These are phyloP conservation scores for Seminavis robusta DNA, from an alignment of 108 stramenopile species.

Conservation along the genomic window DNA sequence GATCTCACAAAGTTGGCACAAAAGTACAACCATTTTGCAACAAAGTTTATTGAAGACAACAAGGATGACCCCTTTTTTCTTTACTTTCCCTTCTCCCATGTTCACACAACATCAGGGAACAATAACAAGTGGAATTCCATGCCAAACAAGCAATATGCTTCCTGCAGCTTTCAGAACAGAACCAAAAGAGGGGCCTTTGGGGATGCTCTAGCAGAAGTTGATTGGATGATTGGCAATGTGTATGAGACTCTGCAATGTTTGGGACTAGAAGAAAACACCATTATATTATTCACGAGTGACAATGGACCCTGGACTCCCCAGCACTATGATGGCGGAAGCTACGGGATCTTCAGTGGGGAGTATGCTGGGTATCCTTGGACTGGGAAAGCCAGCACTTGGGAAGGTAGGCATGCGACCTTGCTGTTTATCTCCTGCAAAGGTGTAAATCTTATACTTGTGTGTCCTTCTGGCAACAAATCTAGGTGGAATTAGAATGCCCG, in stretches of 20 bases:
- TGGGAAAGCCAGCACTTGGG: conserved; percentile 47
- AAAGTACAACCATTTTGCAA: conserved; percentile 36
- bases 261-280: conserved; percentile 30
- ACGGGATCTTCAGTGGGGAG: conserved; percentile 33
- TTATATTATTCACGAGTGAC: conserved; percentile 42
- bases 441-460: too few relatives aligned
- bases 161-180: conserved; percentile 12
- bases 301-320: conserved; percentile 40
- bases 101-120: conserved; percentile 36
- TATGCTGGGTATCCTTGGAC: conserved; percentile 35
- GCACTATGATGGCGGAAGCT: conserved; percentile 21
- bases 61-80: conserved; percentile 44
- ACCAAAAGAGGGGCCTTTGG: conserved; percentile 40
- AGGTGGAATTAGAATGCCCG: conserved; percentile 41
- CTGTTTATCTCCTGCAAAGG: neutral
- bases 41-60: conserved; percentile 28
- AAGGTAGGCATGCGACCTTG: neutral
- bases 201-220: conserved; percentile 43
- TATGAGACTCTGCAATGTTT: conserved; percentile 16
- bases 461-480: neutral
- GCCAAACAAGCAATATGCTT: conserved; percentile 31
- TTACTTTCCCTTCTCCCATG: conserved; percentile 53
- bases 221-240: conserved; percentile 40
- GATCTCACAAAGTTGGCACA: conserved; percentile 42
- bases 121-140: conserved; percentile 2